Evolutionary conservation across 108 stramenopile species (phyloP), one percentile per base, ranked within the genome.

Genomic region (Conticribra weissflogii): DNA sequence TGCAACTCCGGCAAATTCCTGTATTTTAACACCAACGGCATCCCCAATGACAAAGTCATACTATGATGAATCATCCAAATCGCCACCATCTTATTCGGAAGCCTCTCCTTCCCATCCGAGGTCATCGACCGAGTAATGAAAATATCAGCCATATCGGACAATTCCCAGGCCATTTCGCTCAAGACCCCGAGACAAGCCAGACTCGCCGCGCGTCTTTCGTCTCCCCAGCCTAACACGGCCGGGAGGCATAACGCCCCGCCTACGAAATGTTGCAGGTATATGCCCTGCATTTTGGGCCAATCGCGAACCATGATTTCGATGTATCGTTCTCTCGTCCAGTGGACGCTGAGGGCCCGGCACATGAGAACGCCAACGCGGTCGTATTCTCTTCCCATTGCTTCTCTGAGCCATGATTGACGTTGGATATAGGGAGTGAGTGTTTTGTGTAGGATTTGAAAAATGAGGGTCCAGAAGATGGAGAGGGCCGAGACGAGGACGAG

Each of bases 151-250:
- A 58, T 48, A 44, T 74, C 73, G 16, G 50, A 52, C n/a, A 74
- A 18, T 58, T 74, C 73, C 73, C 73, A 74, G 50, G 66, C 73
- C 73, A 74, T 74, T 68, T 74, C 73, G 19, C 47, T 50, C 27
- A 74, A 46, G 3, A 74, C 36, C 3, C 73, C 73, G 15, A 74
- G 33, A 50, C 73, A 74, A 17, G 73, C 73, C 24, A 74, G 36
- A 68, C 66, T 67, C 9, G 66, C 24, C 31, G 73, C 64, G 18
- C 34, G 33, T 8, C 51, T 25, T 15, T 61, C 36, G 33, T 59
- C 25, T 3, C 51, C 66, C 12, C 34, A 45, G 16, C 65, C 56
- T 16, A 74, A 68, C n/a, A 74, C 56, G 9, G 73, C 73, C 12
- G 73, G 73, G 1, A 74, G 36, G 51, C 66, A 67, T 1, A 74